A percentile compares a stretch with the other conserved stretches of the same genome.
These are phyloP conservation scores for Ormosia semicastrata DNA, from an alignment of 306 rosid genomes.

Conservation along the genomic window DNA sequence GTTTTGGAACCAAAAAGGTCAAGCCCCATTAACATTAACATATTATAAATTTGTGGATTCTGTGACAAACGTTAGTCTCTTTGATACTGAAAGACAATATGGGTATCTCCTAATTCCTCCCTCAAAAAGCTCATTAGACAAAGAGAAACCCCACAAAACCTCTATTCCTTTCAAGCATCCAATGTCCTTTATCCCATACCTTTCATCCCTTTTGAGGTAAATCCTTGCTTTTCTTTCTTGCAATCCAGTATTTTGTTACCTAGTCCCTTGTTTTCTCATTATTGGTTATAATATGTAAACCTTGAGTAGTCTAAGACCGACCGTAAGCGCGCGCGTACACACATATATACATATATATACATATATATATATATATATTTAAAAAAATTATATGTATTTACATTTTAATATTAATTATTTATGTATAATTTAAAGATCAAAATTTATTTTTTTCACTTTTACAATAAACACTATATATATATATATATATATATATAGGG, in stretches of 20 bases:
- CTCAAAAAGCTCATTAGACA: slow-evolving; percentile 59
- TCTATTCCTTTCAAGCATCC: slow-evolving; percentile 79
- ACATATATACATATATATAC: no score
- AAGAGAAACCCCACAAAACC: slow-evolving; percentile 76
- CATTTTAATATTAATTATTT: no score
- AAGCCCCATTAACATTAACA: slow-evolving; percentile 21
- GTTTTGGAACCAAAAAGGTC: slow-evolving; percentile 56
- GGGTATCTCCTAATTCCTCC: slow-evolving; percentile 56
- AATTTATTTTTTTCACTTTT: no score
- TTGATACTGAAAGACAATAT: slow-evolving; percentile 70
- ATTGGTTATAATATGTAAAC: slow-evolving; percentile 29
- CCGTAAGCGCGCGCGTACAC: no score
- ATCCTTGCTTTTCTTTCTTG: slow-evolving; percentile 41
- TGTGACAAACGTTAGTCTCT: slow-evolving; percentile 82
- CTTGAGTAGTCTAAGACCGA: no score
- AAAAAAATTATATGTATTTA: no score
- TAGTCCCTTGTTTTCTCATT: slow-evolving; percentile 38
- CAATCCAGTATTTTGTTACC: slow-evolving; percentile 39
- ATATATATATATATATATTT: no score
- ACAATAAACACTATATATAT: no score
- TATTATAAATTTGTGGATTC: slow-evolving; percentile 63
- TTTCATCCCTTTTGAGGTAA: slow-evolving; percentile 93
- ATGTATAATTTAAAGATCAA: no score
- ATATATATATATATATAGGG: neutral
- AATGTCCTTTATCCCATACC: slow-evolving; percentile 66